A percentile compares a stretch with the other conserved stretches of the same genome.
Conservation (phyloP, 2,329 filamentous ascomycete genomes). For the Colletotrichum sp. region DNA sequence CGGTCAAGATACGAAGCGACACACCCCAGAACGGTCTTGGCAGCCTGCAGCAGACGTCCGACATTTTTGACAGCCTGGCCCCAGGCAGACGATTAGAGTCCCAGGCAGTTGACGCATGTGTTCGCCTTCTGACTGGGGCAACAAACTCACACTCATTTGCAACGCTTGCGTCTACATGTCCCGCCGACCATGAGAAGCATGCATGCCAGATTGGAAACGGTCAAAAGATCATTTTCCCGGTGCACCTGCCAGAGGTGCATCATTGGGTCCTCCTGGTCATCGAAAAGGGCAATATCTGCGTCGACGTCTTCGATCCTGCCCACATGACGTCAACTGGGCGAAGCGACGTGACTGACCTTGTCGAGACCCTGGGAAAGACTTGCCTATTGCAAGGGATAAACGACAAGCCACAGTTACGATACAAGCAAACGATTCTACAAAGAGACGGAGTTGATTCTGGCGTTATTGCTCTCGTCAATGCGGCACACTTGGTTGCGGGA, state of each 20-base stretch:
- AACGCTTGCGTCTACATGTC: not conserved
- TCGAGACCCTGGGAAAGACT: not conserved
- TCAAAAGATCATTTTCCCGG: not conserved
- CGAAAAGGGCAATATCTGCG: not conserved
- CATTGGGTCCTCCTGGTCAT: not conserved
- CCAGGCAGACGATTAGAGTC: not conserved
- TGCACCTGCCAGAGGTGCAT: not conserved
- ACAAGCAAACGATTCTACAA: not conserved
- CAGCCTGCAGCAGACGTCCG: not conserved
- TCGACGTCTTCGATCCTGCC: not conserved
- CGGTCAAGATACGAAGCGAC: not conserved
- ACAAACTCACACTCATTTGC: not conserved
- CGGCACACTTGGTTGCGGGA: not conserved
- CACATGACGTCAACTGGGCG: not conserved
- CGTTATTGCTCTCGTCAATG: not conserved
- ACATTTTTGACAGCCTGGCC: not conserved
- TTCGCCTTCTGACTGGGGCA: not conserved
- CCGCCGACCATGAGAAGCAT: not conserved
- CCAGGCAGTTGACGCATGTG: not conserved
- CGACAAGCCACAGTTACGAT: not conserved
- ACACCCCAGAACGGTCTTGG: not conserved
- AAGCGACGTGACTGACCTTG: not conserved
- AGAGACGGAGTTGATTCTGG: not conserved
- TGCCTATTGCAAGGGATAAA: not conserved
- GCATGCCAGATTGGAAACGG: not conserved